Conservation (phyloP, 2,329 filamentous ascomycete species). For the Cercospora sojina region DNA sequence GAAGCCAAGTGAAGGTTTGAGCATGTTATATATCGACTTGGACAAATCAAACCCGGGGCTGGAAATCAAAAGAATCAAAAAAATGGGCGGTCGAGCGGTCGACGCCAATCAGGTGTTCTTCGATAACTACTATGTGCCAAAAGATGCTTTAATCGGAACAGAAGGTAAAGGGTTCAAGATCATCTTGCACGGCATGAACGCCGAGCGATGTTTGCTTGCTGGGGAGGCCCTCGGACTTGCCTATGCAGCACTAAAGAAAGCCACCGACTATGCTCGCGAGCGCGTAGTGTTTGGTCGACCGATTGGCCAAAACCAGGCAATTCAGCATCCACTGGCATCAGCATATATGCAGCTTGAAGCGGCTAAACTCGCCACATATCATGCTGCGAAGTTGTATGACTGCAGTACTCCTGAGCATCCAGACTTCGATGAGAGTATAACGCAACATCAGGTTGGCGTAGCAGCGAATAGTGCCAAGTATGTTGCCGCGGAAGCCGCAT, state of each 20-base stretch:
- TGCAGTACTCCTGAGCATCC: conserved; percentile 39
- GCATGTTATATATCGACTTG: conserved; percentile 77
- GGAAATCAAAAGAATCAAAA: conserved; percentile 70
- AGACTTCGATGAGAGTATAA: conserved; percentile 41
- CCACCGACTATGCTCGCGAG: conserved; percentile 48
- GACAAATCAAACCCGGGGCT: conserved; percentile 59
- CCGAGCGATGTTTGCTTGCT: conserved; percentile 54
- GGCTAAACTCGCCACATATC: conserved; percentile 61
- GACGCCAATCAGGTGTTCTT: conserved; percentile 90
- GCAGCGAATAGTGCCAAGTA: conserved; percentile 60
- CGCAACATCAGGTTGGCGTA: conserved; percentile 51
- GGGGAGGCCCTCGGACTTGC: conserved; percentile 79
- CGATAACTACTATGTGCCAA: conserved; percentile 69
- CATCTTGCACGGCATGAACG: conserved; percentile 51
- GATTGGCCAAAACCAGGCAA: conserved; percentile 61
- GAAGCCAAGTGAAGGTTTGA: conserved; percentile 73
- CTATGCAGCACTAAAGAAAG: conserved; percentile 59
- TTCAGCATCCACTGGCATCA: conserved; percentile 58
- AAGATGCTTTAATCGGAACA: conserved; percentile 64
- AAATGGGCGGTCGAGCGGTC: conserved; percentile 80
- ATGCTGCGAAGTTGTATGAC: conserved; percentile 60
- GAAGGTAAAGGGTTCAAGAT: conserved; percentile 78
- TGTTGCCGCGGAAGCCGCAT: conserved; percentile 60
- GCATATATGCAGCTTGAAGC: conserved; percentile 63
- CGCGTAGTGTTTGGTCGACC: conserved; percentile 56